A percentile compares a stretch with the other conserved stretches of the same genome.
phyloP scores from a whole-genome alignment of 495 filamentous ascomycete genomes.

The Xylaria acuta region DNA sequence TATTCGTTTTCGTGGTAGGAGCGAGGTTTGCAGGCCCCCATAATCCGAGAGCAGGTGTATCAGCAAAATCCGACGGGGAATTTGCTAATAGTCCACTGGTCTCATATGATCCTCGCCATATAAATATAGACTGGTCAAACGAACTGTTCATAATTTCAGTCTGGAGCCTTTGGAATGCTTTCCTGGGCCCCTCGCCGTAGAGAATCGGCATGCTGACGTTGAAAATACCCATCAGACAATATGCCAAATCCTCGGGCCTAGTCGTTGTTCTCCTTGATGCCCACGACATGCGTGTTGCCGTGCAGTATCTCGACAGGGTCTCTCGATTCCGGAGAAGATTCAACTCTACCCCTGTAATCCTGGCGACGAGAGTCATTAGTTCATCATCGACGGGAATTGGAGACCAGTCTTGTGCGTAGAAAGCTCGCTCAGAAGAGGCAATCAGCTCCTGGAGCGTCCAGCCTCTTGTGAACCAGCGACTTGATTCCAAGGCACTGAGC shows the following conservation, averaged over 20 bases:
- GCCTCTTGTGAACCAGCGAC: slow-evolving; percentile 6
- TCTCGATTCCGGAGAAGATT: background rate
- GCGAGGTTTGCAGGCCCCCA: background rate
- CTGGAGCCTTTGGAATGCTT: background rate
- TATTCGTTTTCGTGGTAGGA: background rate
- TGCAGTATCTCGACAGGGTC: background rate
- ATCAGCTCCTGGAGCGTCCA: slow-evolving; percentile 1
- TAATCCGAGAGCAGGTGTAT: background rate
- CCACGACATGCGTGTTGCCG: background rate
- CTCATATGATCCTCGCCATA: background rate
- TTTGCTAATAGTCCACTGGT: background rate
- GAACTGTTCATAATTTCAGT: background rate
- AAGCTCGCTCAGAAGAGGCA: background rate
- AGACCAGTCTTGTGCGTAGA: background rate
- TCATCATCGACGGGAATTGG: background rate
- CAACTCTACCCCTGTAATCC: background rate
- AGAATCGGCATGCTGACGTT: background rate
- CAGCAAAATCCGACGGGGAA: background rate
- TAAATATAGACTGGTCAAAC: background rate
- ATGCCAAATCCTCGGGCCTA: background rate
- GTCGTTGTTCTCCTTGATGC: background rate
- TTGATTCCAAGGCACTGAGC: background rate
- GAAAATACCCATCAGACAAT: background rate
- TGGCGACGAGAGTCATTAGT: background rate
- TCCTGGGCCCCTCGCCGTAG: background rate